Conservation (phyloP, 2,329 filamentous ascomycete species). For the Arthrobotrys pseudoclavata region DNA sequence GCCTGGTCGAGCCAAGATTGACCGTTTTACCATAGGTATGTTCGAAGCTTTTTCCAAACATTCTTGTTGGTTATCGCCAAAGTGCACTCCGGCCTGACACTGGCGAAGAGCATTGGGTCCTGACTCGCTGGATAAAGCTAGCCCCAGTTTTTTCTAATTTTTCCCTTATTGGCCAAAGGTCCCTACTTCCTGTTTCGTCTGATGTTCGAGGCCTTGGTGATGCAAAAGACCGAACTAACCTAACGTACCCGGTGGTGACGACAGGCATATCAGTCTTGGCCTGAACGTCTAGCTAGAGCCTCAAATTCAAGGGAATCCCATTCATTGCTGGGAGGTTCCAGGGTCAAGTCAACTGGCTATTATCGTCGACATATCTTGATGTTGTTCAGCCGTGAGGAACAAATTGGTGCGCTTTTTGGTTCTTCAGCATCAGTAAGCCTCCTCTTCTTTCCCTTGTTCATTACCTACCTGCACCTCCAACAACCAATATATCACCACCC, state of each 20-base stretch:
- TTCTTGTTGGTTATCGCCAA: conserved; percentile 5
- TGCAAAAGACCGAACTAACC: not conserved
- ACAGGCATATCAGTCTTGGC: not conserved
- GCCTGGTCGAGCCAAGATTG: not conserved
- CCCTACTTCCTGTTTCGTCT: not conserved
- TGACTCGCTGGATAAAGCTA: conserved; percentile 6
- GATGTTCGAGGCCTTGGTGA: not conserved
- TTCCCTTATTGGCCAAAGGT: conserved; percentile 1
- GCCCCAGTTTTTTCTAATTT: not conserved
- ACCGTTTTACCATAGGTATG: not conserved
- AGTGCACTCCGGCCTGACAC: conserved; percentile 34
- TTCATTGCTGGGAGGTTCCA: not conserved
- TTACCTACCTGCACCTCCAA: not conserved
- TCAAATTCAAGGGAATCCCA: not conserved
- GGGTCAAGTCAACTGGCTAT: not conserved
- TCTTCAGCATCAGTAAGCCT: not conserved
- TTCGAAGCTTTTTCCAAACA: not conserved
- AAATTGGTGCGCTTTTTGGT: conserved; percentile 15
- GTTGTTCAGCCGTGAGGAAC: conserved; percentile 1
- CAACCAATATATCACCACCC: not conserved
- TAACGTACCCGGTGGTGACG: not conserved
- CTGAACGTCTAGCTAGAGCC: not conserved
- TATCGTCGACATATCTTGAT: not conserved
- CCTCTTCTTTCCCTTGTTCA: not conserved
- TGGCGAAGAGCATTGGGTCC: conserved; percentile 19